Evolutionary conservation across 805 yeast genomes (phyloP).

Genomic region (Isabelozyma pseudorhagii): DNA sequence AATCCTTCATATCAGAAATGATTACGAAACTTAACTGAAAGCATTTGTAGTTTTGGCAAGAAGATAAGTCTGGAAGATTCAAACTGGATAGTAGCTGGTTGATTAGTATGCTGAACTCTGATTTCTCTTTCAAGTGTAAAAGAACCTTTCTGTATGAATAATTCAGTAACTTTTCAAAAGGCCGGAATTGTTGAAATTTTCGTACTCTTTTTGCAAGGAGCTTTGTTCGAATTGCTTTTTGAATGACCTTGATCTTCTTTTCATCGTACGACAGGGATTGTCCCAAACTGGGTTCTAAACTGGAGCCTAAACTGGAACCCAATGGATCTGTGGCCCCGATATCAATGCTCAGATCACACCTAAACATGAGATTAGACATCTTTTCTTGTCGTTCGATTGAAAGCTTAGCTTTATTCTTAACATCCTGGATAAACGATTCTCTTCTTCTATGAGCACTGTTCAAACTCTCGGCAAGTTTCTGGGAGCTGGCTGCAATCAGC

Average conservation of each 20-base stretch:
- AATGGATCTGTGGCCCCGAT: background rate
- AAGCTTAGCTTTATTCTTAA: constrained; percentile 4
- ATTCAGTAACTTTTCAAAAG: background rate
- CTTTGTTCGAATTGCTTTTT: background rate
- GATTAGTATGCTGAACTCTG: background rate
- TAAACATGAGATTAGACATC: background rate
- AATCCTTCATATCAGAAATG: constrained; percentile 7
- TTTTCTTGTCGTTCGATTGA: background rate
- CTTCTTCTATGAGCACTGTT: constrained; percentile 6
- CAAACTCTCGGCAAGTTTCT: constrained; percentile 4
- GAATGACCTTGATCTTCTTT: background rate
- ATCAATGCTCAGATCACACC: background rate
- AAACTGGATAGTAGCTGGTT: background rate
- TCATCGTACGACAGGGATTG: background rate
- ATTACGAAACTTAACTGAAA: constrained; percentile 3
- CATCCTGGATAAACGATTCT: constrained; percentile 1
- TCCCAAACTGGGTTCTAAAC: background rate
- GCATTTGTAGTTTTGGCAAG: constrained; percentile 1
- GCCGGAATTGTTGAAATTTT: background rate
- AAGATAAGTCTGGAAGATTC: background rate
- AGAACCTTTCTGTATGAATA: background rate
- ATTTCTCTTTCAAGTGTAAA: background rate
- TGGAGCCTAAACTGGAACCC: background rate
- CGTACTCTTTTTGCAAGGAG: background rate
- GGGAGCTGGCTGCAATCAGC: constrained; percentile 1